phyloP scores from a whole-genome alignment of 2,329 filamentous ascomycete genomes.

The Talaromyces albobiverticillius region DNA sequence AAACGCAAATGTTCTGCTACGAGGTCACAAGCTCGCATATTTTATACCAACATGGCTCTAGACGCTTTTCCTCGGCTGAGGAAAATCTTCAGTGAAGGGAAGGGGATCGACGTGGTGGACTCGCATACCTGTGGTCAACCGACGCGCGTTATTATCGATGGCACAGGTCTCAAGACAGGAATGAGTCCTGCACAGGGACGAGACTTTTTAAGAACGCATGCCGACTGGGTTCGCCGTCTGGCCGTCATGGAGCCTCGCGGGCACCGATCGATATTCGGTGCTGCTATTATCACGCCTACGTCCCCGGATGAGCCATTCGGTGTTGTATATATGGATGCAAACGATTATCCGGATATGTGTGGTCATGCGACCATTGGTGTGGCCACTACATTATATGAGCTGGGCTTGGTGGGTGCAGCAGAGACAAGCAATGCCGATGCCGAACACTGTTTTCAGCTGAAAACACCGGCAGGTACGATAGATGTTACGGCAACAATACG shows the following conservation, averaged over 20 bases:
- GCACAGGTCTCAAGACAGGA: background rate
- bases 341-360: background rate
- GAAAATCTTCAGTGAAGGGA: background rate
- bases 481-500: background rate
- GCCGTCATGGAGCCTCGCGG: background rate
- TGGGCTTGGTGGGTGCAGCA: background rate
- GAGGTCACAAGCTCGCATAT: too few species aligned
- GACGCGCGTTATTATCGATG: background rate
- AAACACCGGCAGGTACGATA: background rate
- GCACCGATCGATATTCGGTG: background rate
- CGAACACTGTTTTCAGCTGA: background rate
- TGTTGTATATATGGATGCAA: background rate
- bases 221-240: background rate
- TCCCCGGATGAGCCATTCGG: background rate
- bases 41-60: background rate
- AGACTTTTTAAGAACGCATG: background rate
- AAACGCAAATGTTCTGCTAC: too few species aligned
- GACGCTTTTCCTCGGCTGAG: background rate
- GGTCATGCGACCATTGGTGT: background rate
- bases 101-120: background rate
- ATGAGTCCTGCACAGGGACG: background rate
- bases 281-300: background rate
- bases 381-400: background rate
- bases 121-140: background rate
- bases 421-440: background rate